Conservation (phyloP, 768 basidiomycete species). For the Psilocybe cyanescens region DNA sequence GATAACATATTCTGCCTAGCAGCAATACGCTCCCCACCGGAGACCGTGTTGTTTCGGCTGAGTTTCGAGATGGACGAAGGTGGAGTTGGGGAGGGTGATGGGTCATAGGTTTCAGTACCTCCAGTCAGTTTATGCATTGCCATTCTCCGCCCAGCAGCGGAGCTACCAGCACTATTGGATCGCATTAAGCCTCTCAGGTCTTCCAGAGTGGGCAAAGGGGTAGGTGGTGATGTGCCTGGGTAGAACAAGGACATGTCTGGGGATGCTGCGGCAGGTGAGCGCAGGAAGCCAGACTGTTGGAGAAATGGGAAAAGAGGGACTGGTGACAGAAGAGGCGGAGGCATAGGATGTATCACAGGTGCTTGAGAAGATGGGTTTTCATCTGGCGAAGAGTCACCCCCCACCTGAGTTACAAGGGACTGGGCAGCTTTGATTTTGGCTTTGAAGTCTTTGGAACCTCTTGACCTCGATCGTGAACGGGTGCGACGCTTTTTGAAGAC, state of each 20-base stretch:
- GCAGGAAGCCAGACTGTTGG: slow-evolving; percentile 46
- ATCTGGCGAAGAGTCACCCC: slow-evolving; percentile 77
- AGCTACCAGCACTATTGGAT: slow-evolving; percentile 89
- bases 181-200: slow-evolving; percentile 81
- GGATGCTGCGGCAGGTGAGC: slow-evolving; percentile 56
- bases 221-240: slow-evolving; percentile 68
- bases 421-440: slow-evolving; percentile 55
- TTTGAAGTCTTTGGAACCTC: slow-evolving; percentile 77
- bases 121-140: slow-evolving; percentile 89
- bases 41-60: slow-evolving; percentile 78
- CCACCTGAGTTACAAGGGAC: slow-evolving; percentile 48
- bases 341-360: slow-evolving; percentile 35
- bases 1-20: slow-evolving; percentile 72
- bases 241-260: slow-evolving; percentile 62
- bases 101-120: slow-evolving; percentile 67
- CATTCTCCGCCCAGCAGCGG: slow-evolving; percentile 64
- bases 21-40: slow-evolving; percentile 78
- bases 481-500: slow-evolving; percentile 66
- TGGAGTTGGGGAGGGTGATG: slow-evolving; percentile 61
- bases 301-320: slow-evolving; percentile 55
- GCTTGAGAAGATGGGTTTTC: slow-evolving; percentile 46
- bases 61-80: slow-evolving; percentile 46
- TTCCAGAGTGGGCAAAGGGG: slow-evolving; percentile 77
- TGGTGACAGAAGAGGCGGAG: slow-evolving; percentile 47
- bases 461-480: slow-evolving; percentile 79